Evolutionary conservation across 2,329 filamentous ascomycete species (phyloP).

Genomic region (Laburnicola sp.): DNA sequence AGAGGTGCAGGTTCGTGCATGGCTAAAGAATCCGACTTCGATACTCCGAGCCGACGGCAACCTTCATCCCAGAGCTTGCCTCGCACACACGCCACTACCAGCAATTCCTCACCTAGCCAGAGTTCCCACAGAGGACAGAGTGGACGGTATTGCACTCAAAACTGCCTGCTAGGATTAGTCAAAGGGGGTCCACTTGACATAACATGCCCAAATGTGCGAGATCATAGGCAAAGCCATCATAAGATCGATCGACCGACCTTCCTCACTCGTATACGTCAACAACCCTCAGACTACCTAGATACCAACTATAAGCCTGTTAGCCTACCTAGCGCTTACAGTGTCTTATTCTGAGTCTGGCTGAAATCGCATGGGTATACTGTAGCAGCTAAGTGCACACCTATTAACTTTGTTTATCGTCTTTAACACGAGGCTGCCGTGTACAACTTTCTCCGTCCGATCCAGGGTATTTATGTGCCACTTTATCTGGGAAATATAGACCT

Average conservation of each 20-base stretch:
- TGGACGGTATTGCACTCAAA: constrained; percentile 21
- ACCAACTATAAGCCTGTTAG: constrained; percentile 31
- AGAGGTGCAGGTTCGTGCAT: too few relatives aligned
- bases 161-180: constrained; percentile 18
- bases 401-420: background rate
- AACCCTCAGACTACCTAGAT: constrained; percentile 16
- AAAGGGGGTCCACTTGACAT: constrained; percentile 17
- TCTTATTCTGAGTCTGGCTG: constrained; percentile 49
- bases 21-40: constrained; percentile 12
- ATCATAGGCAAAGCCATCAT: constrained; percentile 39
- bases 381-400: background rate
- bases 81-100: constrained; percentile 8
- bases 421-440: background rate
- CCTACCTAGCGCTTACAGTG: constrained; percentile 42
- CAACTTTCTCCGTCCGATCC: background rate
- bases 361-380: too few relatives aligned
- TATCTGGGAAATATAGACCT: too few relatives aligned
- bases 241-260: constrained; percentile 33
- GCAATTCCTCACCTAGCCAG: background rate
- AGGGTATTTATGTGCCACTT: too few relatives aligned
- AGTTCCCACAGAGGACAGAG: constrained; percentile 6
- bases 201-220: constrained; percentile 43
- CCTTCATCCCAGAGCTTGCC: constrained; percentile 2
- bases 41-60: constrained; percentile 17
- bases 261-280: constrained; percentile 36